Percentiles rank a stretch among this genome's conserved stretches.
Evolutionary conservation across 805 yeast genomes (phyloP).

Genomic region (Grigorovia yakushimaensis): DNA sequence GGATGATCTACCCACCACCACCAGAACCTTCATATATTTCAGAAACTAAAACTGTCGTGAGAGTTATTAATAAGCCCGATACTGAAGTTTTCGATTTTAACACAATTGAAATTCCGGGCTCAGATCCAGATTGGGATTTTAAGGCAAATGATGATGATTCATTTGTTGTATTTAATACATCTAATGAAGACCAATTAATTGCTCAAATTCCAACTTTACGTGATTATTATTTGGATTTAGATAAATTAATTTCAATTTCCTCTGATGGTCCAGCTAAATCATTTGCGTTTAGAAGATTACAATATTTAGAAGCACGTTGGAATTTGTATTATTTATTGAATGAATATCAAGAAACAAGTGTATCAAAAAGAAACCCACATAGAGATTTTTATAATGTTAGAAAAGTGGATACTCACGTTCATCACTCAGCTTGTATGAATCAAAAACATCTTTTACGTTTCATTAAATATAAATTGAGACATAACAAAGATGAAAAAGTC

Average conservation of each 20-base stretch:
- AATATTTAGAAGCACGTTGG: conserved; percentile 95
- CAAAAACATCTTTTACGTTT: conserved; percentile 92
- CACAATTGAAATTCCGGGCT: conserved; percentile 36
- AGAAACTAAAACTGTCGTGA: conserved; percentile 42
- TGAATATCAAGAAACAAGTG: conserved; percentile 86
- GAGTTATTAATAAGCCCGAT: conserved; percentile 33
- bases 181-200: conserved; percentile 28
- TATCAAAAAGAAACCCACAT: conserved; percentile 87
- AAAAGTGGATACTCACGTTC: conserved; percentile 75
- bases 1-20: conserved; percentile 88
- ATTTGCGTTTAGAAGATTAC: conserved; percentile 87
- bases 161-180: conserved; percentile 45
- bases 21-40: conserved; percentile 83
- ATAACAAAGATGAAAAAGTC: conserved; percentile 77
- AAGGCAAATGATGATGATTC: conserved; percentile 53
- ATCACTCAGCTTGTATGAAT: conserved; percentile 98
- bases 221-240: conserved; percentile 81
- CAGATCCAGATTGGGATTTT: conserved; percentile 47
- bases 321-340: conserved; percentile 78
- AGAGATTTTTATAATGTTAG: conserved; percentile 51
- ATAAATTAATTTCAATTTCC: conserved; percentile 58
- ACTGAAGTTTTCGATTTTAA: conserved; percentile 34
- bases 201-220: conserved; percentile 69
- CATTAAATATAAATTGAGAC: conserved; percentile 88
- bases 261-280: conserved; percentile 96